These are phyloP conservation scores for Oryza meyeriana DNA, from an alignment of 176 grass and related monocot genomes.

Conservation along the genomic window DNA sequence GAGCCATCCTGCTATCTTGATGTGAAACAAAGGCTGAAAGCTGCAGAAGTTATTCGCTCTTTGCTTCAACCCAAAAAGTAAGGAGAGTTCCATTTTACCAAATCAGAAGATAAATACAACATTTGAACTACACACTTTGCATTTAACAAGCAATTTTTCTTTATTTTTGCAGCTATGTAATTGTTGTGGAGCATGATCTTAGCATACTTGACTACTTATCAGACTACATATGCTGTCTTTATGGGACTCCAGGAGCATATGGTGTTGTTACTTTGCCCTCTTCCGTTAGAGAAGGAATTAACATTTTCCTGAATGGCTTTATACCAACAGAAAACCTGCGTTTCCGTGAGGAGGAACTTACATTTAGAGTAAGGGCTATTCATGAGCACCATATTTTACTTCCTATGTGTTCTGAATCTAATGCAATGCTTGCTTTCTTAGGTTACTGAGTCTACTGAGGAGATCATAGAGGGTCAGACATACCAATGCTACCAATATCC, in stretches of 20 bases:
- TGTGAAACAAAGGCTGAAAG: conserved; percentile 45
- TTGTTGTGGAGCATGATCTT: conserved; percentile 76
- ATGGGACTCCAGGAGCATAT: conserved; percentile 72
- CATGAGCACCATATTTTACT: conserved; percentile 12
- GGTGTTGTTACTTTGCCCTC: conserved; percentile 76
- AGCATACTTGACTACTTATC: conserved; percentile 72
- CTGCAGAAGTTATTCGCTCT: conserved; percentile 43
- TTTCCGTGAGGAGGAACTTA: conserved; percentile 73
- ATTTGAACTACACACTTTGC: conserved; percentile 6
- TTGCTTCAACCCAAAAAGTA: conserved; percentile 50
- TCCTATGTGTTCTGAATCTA: neutral
- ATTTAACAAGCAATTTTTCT: conserved; percentile 11
- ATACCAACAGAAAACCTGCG: conserved; percentile 74
- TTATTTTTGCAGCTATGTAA: conserved; percentile 59
- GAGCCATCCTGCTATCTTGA: conserved; percentile 54
- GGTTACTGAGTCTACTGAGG: conserved; percentile 63
- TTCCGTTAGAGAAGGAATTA: conserved; percentile 85
- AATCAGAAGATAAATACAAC: neutral
- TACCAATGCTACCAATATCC: conserved; percentile 81
- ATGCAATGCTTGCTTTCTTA: conserved; percentile 31
- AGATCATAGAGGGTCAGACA: conserved; percentile 63
- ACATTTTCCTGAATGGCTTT: conserved; percentile 75
- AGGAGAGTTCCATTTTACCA: conserved; percentile 4
- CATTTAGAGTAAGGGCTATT: conserved; percentile 58
- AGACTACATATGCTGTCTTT: conserved; percentile 81